These are phyloP conservation scores for Xylaria intraflava DNA, from an alignment of 495 filamentous ascomycete genomes.

Conservation along the genomic window DNA sequence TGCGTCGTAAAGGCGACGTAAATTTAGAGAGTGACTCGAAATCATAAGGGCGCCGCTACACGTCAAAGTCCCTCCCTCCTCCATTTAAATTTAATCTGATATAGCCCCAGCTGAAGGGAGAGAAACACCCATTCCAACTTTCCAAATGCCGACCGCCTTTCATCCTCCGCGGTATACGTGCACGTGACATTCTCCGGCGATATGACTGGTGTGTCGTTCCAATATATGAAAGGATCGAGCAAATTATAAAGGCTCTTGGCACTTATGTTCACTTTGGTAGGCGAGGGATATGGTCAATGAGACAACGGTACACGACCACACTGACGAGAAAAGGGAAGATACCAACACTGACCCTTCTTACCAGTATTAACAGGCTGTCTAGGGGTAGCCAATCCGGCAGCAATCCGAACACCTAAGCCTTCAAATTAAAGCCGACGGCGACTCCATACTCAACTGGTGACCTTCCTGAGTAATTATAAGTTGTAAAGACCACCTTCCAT, in stretches of 20 bases:
- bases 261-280: conserved; percentile 11
- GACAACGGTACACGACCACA: background rate
- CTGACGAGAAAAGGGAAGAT: too few relatives aligned
- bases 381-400: too few relatives aligned
- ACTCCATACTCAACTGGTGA: too few relatives aligned
- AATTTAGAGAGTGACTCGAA: conserved; percentile 8
- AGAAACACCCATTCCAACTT: background rate
- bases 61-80: background rate
- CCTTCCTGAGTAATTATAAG: too few relatives aligned
- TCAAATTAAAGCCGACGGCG: too few relatives aligned
- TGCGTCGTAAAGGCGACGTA: conserved; percentile 50
- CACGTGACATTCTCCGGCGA: conserved; percentile 20
- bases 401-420: too few relatives aligned
- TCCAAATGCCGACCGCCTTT: background rate
- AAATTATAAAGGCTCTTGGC: conserved; percentile 11
- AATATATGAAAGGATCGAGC: conserved; percentile 11
- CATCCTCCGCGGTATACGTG: background rate
- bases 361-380: too few relatives aligned
- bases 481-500: too few relatives aligned
- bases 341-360: too few relatives aligned
- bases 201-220: conserved; percentile 14
- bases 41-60: background rate
- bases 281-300: conserved; percentile 18
- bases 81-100: background rate
- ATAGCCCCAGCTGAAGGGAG: background rate